phyloP scores from a whole-genome alignment of 257 asterid genomes.

The Cynanchum wilfordii region DNA sequence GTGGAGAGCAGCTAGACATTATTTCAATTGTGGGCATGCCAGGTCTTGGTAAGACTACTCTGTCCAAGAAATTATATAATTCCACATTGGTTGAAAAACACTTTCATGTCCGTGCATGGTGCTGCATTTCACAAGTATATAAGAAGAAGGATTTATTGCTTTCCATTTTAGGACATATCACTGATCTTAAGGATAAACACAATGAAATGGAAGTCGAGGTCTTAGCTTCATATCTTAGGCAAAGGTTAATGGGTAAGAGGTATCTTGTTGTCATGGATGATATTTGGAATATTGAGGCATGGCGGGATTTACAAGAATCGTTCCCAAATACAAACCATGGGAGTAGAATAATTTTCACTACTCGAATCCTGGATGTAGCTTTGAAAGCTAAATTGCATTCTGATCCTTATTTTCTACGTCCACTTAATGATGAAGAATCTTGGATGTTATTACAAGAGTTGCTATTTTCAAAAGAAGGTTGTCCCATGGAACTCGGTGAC shows the following conservation, averaged over 20 bases:
- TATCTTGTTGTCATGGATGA: constrained; percentile 23
- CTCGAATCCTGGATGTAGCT: constrained; percentile 1
- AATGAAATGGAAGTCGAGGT: not conserved
- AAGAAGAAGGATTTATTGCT: not conserved
- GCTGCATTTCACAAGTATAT: constrained; percentile 15
- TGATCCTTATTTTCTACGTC: not conserved
- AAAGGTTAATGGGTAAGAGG: not conserved
- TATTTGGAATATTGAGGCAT: constrained; percentile 10
- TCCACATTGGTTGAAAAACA: not conserved
- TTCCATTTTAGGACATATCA: constrained; percentile 2
- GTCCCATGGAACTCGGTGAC: not conserved
- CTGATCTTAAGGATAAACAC: not conserved
- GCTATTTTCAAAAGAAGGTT: not conserved
- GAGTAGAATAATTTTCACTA: constrained; percentile 24
- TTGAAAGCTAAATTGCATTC: not conserved
- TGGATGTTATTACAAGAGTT: not conserved
- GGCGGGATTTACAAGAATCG: not conserved
- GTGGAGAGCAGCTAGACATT: not conserved
- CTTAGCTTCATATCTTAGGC: not conserved
- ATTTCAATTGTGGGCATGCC: constrained; percentile 25
- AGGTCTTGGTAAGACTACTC: constrained; percentile 18
- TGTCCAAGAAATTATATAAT: constrained; percentile 9
- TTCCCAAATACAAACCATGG: not conserved
- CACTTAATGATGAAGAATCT: not conserved
- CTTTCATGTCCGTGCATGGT: constrained; percentile 4